phyloP scores from a whole-genome alignment of 306 rosid species.

The Phaseolus lunatus region DNA sequence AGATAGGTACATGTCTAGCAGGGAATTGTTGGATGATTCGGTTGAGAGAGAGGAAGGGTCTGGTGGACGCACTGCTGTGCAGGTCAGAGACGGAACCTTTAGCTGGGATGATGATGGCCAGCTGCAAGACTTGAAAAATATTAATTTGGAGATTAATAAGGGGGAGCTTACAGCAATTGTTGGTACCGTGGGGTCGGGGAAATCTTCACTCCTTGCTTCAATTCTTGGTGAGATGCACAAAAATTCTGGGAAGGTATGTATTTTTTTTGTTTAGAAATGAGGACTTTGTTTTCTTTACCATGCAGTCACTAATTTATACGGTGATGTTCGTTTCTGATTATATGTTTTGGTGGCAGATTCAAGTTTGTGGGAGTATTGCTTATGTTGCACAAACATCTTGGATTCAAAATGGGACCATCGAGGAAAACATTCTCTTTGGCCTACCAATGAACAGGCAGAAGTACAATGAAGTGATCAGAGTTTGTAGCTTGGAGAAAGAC shows the following conservation, averaged over 20 bases:
- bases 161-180: constrained; percentile 89
- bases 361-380: constrained; percentile 85
- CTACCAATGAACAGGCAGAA: constrained; percentile 73
- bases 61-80: constrained; percentile 59
- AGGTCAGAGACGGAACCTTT: constrained; percentile 72
- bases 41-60: constrained; percentile 75
- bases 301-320: constrained; percentile 12
- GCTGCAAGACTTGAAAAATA: constrained; percentile 62
- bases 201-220: constrained; percentile 89
- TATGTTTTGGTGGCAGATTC: constrained; percentile 59
- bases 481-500: constrained; percentile 94
- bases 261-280: background rate
- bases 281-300: background rate
- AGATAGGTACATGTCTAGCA: constrained; percentile 80
- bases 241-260: constrained; percentile 74
- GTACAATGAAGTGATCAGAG: constrained; percentile 72
- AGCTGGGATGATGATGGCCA: constrained; percentile 87
- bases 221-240: constrained; percentile 95
- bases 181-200: constrained; percentile 94
- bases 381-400: constrained; percentile 98
- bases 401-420: constrained; percentile 95
- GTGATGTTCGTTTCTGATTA: constrained; percentile 7
- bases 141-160: constrained; percentile 65
- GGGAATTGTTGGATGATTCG: constrained; percentile 58
- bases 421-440: constrained; percentile 88